Evolutionary conservation across 495 filamentous ascomycete genomes (phyloP).

Genomic region (Apiosordaria backusii): DNA sequence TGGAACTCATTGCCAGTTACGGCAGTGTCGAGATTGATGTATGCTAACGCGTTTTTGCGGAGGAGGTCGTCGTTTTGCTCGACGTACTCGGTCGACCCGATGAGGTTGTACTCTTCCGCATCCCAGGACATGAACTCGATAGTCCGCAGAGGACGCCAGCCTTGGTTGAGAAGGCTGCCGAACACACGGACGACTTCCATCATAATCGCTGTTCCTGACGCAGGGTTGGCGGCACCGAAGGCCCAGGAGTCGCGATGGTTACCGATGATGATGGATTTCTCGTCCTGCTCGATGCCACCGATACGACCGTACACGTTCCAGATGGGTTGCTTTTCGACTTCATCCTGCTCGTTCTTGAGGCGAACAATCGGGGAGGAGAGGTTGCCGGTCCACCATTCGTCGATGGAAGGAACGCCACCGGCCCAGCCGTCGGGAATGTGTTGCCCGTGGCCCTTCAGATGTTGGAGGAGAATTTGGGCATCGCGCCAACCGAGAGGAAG

Average conservation of each 20-base stretch:
- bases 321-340: constrained; percentile 74
- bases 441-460: constrained; percentile 71
- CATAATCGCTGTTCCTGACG: constrained; percentile 86
- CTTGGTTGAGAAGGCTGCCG: constrained; percentile 65
- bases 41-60: constrained; percentile 69
- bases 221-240: constrained; percentile 80
- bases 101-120: constrained; percentile 85
- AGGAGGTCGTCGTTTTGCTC: constrained; percentile 83
- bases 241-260: constrained; percentile 95
- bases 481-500: constrained; percentile 85
- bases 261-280: constrained; percentile 86
- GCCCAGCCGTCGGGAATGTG: constrained; percentile 70
- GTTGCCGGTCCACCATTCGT: constrained; percentile 82
- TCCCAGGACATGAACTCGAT: constrained; percentile 98
- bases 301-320: constrained; percentile 88
- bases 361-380: constrained; percentile 69
- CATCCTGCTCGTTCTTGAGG: constrained; percentile 85
- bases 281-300: constrained; percentile 70
- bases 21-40: constrained; percentile 89
- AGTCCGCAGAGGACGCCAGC: constrained; percentile 88
- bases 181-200: constrained; percentile 82
- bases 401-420: constrained; percentile 66
- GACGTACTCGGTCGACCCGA: constrained; percentile 93
- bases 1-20: constrained; percentile 70
- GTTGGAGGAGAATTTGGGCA: constrained; percentile 72